Evolutionary conservation across 2,329 filamentous ascomycete species (phyloP).

Genomic region (Aureobasidium sp.): DNA sequence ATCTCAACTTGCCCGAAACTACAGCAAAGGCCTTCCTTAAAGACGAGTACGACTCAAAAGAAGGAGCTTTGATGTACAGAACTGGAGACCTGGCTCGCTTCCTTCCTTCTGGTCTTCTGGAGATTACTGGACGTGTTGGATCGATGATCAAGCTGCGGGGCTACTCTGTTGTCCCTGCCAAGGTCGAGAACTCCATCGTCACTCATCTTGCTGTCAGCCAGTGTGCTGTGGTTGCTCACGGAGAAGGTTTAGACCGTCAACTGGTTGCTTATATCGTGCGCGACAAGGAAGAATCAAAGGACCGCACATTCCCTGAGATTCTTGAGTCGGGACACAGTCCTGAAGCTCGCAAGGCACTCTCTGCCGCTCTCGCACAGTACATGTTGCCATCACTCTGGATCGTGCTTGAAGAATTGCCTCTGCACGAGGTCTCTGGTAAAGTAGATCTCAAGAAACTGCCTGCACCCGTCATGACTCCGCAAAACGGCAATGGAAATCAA

Average conservation of each 20-base stretch:
- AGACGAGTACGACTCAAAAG: slow-evolving; percentile 55
- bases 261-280: slow-evolving; percentile 69
- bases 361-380: slow-evolving; percentile 66
- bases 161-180: slow-evolving; percentile 70
- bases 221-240: slow-evolving; percentile 66
- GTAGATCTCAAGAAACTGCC: slow-evolving; percentile 67
- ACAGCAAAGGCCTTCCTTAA: slow-evolving; percentile 65
- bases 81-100: slow-evolving; percentile 66
- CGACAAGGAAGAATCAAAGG: slow-evolving; percentile 53
- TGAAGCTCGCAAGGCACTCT: slow-evolving; percentile 57
- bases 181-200: slow-evolving; percentile 66
- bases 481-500: slow-evolving; percentile 35
- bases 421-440: slow-evolving; percentile 73
- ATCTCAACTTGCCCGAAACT: slow-evolving; percentile 71
- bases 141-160: slow-evolving; percentile 77
- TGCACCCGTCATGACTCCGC: slow-evolving; percentile 46
- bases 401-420: slow-evolving; percentile 62
- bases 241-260: slow-evolving; percentile 68
- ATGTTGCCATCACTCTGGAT: slow-evolving; percentile 80
- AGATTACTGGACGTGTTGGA: slow-evolving; percentile 69
- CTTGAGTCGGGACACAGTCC: slow-evolving; percentile 67
- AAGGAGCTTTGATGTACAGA: slow-evolving; percentile 63
- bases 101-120: slow-evolving; percentile 59
- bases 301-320: slow-evolving; percentile 57
- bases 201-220: slow-evolving; percentile 62